Percentiles rank a stretch among this genome's conserved stretches.
phyloP scores from a whole-genome alignment of 2,329 filamentous ascomycete genomes.

The Tolypocladium amazonense region DNA sequence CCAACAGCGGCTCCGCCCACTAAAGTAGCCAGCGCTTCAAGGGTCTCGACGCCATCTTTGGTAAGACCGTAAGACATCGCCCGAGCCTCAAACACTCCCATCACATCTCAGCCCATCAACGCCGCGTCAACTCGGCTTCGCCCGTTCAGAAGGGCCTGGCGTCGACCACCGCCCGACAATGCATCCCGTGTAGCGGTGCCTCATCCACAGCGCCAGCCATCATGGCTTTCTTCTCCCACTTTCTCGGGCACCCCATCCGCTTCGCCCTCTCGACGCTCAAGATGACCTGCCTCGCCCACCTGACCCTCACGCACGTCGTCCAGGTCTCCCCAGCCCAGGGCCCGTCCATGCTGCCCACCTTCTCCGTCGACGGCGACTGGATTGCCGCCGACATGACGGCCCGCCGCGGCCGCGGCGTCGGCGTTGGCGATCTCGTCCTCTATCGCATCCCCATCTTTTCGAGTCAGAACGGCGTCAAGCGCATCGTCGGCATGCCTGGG shows the following conservation, averaged over 20 bases:
- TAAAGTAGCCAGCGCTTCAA: background rate
- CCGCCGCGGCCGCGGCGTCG: conserved; percentile 52
- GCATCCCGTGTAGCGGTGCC: background rate
- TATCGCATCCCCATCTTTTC: conserved; percentile 65
- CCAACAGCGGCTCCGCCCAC: background rate
- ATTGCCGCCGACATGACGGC: conserved; percentile 59
- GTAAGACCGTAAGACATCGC: too few species aligned
- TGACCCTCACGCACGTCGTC: conserved; percentile 49
- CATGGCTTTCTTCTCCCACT: conserved; percentile 16
- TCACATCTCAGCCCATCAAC: conserved; percentile 4
- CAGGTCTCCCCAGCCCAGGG: conserved; percentile 52
- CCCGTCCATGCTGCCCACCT: conserved; percentile 83
- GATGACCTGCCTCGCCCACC: conserved; percentile 29
- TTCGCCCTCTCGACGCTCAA: conserved; percentile 23
- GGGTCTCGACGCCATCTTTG: background rate
- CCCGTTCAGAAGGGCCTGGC: background rate
- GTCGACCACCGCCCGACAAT: background rate
- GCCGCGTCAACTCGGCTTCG: background rate
- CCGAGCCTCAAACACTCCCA: conserved; percentile 12
- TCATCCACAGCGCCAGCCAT: background rate
- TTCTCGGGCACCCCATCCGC: conserved; percentile 29
- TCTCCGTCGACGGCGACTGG: conserved; percentile 56
- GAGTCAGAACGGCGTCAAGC: conserved; percentile 58
- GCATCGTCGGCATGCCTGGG: conserved; percentile 65
- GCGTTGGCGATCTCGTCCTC: conserved; percentile 75